Evolutionary conservation across 2,329 filamentous ascomycete species (phyloP).

Genomic region (Claviceps capensis): DNA sequence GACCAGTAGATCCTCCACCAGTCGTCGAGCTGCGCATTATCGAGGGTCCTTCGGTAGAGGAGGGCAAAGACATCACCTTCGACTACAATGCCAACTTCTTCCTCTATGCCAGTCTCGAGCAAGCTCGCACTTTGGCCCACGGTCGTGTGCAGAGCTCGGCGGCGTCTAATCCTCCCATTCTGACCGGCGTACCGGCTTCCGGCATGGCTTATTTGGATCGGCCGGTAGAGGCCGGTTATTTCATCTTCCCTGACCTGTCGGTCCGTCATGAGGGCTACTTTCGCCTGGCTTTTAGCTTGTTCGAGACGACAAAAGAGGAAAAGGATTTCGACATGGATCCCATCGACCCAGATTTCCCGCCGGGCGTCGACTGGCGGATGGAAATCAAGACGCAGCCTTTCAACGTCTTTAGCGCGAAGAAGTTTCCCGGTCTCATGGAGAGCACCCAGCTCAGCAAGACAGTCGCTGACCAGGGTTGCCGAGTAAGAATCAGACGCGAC

Average conservation of each 20-base stretch:
- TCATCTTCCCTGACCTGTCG: conserved; percentile 93
- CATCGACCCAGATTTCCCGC: conserved; percentile 30
- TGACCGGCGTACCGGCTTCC: conserved; percentile 88
- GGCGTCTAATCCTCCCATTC: conserved; percentile 63
- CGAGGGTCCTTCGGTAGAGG: conserved; percentile 51
- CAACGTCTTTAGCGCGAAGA: conserved; percentile 90
- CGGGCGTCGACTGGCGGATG: conserved; percentile 64
- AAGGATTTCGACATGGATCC: conserved; percentile 57
- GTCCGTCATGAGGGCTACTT: conserved; percentile 93
- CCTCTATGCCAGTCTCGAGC: conserved; percentile 82
- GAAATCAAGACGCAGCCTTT: conserved; percentile 83
- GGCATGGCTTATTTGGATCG: conserved; percentile 94
- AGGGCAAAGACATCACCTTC: conserved; percentile 65
- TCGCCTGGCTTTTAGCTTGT: conserved; percentile 80
- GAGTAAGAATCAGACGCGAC: conserved; percentile 88
- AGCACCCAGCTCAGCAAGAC: conserved; percentile 81
- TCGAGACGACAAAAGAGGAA: conserved; percentile 80
- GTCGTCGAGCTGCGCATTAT: conserved; percentile 84
- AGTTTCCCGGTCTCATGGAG: conserved; percentile 86
- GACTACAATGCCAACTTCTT: conserved; percentile 96
- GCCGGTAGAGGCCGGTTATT: conserved; percentile 70
- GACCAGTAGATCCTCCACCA: conserved; percentile 85
- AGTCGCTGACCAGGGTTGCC: conserved; percentile 91
- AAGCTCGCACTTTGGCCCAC: conserved; percentile 69
- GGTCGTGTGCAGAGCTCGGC: conserved; percentile 56